Base-by-base conservation (phyloP, 2,329 filamentous ascomycete species). In the Fusarium caatingaense region DNA sequence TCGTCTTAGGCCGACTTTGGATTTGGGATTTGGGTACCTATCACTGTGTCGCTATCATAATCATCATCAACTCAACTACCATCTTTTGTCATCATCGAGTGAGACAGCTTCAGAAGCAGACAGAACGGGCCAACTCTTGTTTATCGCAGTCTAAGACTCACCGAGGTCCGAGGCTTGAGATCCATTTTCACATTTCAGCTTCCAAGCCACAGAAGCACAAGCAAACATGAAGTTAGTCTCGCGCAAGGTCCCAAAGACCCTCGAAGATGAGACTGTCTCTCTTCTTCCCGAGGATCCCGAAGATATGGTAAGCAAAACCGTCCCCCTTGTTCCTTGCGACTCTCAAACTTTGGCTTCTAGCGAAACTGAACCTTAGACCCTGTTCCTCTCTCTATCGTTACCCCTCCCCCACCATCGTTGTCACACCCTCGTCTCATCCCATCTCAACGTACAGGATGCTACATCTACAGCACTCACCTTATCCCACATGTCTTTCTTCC, bases 231-330 rank as follows among this genome's bases (percentile, higher is more conserved):
- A 83, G 77, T 75, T 83, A 54, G 72, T 81, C 54, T 76, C 78
- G 44, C 78, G 79, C 53, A 78, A 79, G 64, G 72, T 80, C 48
- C 77, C 80, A 55, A 78, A 79, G 45, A 76, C 78, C n/a, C 71
- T 81, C 49, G 78, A 80, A 75, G 80, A 81, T 60, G 79, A 83
- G 74, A 77, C 78, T 28, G 76, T 84, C 54, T 81, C 80, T 41
- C 78, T 84, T 21, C 72, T 83, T 9, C 80, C 82, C 55, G 82
- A 84, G 56, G 82, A 84, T 71, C 79, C 82, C 41, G 82, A 84
- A 72, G 82, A 84, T 72, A 84, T 85, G 82, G 83, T 83, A 57
- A 64, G 80, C 68, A 32, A 34, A 40, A 58, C 50, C 53, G 42
- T 62, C 27, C 45, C 45, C 40, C 51, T 48, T 58, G 42, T 56